Evolutionary conservation across 257 asterid species (phyloP).

Genomic region (Knoxia roxburghii): DNA sequence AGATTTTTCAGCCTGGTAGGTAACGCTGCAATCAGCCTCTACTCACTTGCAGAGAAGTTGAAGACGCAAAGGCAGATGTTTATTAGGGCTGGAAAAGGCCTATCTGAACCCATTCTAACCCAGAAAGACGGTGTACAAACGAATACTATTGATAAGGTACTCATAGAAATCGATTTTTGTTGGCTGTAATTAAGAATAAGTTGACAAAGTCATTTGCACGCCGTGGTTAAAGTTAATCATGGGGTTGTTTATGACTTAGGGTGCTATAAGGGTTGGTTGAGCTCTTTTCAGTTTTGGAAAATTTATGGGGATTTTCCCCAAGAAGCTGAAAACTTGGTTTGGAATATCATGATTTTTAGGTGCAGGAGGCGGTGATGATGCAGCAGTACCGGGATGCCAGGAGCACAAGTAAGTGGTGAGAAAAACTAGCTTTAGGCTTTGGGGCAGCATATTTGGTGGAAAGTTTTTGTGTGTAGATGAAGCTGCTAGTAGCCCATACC

Average conservation of each 20-base stretch:
- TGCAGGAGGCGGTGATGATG: background rate
- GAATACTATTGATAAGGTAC: background rate
- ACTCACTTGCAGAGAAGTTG: background rate
- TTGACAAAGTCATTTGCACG: background rate
- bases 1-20: conserved; percentile 79
- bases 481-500: background rate
- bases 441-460: conserved; percentile 13
- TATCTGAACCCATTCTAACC: background rate
- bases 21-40: background rate
- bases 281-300: background rate
- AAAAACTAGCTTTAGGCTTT: conserved; percentile 3
- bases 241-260: background rate
- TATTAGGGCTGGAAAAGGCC: background rate
- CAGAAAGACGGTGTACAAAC: background rate
- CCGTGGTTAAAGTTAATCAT: background rate
- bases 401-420: background rate
- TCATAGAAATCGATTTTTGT: background rate
- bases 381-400: background rate
- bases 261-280: background rate
- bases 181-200: background rate
- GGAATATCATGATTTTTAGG: background rate
- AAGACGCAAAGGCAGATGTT: background rate
- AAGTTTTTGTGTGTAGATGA: background rate
- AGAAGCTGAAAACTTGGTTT: too few relatives aligned
- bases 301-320: background rate